Evolutionary conservation across 805 yeast genomes (phyloP), one percentile per base, ranked within the genome.

Genomic region (Yamadazyma kitorensis): DNA sequence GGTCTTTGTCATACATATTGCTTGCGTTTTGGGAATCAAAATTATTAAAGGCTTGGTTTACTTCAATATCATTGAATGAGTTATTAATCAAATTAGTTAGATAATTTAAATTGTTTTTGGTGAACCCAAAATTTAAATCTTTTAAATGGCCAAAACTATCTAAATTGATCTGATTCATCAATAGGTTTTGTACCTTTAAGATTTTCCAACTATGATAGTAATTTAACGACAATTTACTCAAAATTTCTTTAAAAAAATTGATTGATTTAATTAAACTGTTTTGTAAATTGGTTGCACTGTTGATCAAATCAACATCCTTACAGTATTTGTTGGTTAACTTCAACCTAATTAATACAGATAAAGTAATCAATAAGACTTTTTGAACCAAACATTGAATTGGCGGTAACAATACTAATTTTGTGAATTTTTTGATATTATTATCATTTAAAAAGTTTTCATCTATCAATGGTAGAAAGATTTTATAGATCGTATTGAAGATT

Each of bases 181-280:
- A 47, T 20, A 60, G 61, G 2, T 50, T 52, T 28, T 70, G 73
- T 1, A 82, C 78, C 45, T 78, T 78, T 22, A 74, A 59, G 52
- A 80, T 68, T 55, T 81, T 68, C 77, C 80, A 77, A 3, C 85
- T 79, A 46, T 76, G 76, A 35, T 75, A 76, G 49, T 77, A 80
- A 41, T 72, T 67, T 11, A 56, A 61, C 3, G 83, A 72, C 14
- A 82, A 52, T 19, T 62, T 59, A 18, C 17, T 33, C n/a, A 33
- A 10, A 8, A 38, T 3, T 17, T 33, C 32, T 18, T 17, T 24
- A 7, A 34, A 20, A 11, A 34, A 29, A 13, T 51, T 61, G 16
- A 55, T 47, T 8, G 51, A 43, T 12, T 41, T 50, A 4, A 32
- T 32, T n/a, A 44, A 37, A n/a, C 32, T 36, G 24, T 26, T 45